Evolutionary conservation across 108 stramenopile genomes (phyloP).

Genomic region (Chaetoceros muelleri): DNA sequence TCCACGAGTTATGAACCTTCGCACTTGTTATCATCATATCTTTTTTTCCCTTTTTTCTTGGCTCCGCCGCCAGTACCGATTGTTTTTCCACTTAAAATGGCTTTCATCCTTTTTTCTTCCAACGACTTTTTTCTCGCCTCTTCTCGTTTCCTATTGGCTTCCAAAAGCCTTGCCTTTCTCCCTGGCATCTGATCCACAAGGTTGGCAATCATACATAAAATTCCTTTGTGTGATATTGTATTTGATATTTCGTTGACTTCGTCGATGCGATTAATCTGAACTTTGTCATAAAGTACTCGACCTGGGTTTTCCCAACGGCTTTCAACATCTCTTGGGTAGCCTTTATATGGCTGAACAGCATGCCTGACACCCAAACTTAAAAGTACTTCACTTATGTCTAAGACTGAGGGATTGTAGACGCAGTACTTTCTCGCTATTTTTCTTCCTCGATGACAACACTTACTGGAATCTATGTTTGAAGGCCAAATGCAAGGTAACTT

Average conservation of each 20-base stretch:
- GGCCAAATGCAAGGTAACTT: conserved; percentile 57
- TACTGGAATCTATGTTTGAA: conserved; percentile 71
- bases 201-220: not conserved
- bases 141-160: not conserved
- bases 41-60: conserved; percentile 7
- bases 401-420: conserved; percentile 47
- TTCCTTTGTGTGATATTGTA: not conserved
- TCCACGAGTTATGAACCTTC: not conserved
- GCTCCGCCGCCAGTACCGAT: not conserved
- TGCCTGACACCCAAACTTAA: conserved; percentile 55
- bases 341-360: conserved; percentile 80
- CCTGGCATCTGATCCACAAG: not conserved
- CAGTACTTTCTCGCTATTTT: conserved; percentile 50
- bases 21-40: not conserved
- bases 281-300: conserved; percentile 32
- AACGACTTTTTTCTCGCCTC: conserved; percentile 1
- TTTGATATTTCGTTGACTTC: conserved; percentile 19
- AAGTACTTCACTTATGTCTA: conserved; percentile 62
- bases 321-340: conserved; percentile 59
- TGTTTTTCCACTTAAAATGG: not conserved
- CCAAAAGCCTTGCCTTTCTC: not conserved
- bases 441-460: conserved; percentile 55
- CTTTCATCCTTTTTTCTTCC: conserved; percentile 4
- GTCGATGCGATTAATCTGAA: conserved; percentile 12
- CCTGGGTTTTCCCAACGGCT: conserved; percentile 81